Conservation (phyloP, 768 basidiomycete genomes). For the Mycena indigotica region DNA sequence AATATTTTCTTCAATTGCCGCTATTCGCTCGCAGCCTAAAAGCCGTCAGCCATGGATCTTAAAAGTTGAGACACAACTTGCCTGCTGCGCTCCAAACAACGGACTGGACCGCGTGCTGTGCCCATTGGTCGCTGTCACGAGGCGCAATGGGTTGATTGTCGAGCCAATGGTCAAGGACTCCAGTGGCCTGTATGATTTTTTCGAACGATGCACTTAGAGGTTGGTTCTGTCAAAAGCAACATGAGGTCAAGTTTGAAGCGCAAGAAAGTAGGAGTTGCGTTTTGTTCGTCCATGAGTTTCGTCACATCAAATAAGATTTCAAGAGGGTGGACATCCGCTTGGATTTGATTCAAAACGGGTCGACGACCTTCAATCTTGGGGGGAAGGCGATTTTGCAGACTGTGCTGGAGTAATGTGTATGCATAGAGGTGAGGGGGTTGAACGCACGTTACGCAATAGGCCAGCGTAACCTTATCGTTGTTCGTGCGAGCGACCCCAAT, state of each 20-base stretch:
- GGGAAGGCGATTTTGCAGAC: constrained; percentile 74
- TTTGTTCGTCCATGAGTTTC: constrained; percentile 70
- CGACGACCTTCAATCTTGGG: constrained; percentile 47
- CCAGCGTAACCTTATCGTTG: constrained; percentile 70
- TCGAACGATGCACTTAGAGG: constrained; percentile 69
- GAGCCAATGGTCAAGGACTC: constrained; percentile 71
- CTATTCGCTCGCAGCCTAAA: constrained; percentile 67
- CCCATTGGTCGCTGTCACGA: constrained; percentile 64
- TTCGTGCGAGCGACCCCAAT: constrained; percentile 74
- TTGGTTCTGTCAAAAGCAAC: too few relatives aligned
- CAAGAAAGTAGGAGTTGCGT: constrained; percentile 42
- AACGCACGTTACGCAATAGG: constrained; percentile 75
- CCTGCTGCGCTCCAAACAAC: constrained; percentile 73
- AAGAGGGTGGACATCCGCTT: constrained; percentile 72
- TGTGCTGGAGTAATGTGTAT: constrained; percentile 29
- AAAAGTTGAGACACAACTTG: constrained; percentile 29
- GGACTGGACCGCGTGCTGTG: constrained; percentile 73
- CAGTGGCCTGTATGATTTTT: constrained; percentile 66
- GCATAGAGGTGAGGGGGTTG: neutral
- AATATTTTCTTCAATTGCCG: constrained; percentile 67
- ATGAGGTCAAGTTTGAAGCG: neutral
- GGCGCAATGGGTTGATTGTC: constrained; percentile 55
- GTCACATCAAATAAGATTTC: constrained; percentile 77
- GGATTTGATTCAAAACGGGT: constrained; percentile 68
- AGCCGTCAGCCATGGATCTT: constrained; percentile 10